phyloP scores from a whole-genome alignment of 2,329 filamentous ascomycete species.

The Fusarium compactum region DNA sequence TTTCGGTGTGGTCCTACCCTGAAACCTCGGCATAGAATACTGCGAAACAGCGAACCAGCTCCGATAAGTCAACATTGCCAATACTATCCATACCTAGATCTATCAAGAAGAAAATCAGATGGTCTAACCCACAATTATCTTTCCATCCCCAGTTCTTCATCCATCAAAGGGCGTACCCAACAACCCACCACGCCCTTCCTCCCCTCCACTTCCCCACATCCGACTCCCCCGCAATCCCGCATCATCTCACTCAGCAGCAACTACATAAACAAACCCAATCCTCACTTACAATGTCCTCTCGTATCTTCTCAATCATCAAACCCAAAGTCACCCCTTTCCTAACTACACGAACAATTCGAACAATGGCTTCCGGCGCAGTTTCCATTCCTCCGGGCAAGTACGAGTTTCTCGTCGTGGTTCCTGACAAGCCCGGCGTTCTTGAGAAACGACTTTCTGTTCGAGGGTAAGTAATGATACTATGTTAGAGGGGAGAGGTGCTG shows the following conservation, averaged over 20 bases:
- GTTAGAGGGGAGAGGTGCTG: conserved; percentile 16
- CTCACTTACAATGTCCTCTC: conserved; percentile 28
- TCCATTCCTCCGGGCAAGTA: conserved; percentile 54
- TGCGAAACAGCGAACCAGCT: background rate
- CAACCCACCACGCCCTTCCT: conserved; percentile 25
- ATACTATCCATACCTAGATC: fast-evolving
- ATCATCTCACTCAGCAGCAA: background rate
- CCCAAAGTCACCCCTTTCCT: background rate
- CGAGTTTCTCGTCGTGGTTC: conserved; percentile 77
- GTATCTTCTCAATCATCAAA: conserved; percentile 26
- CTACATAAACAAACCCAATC: conserved; percentile 16
- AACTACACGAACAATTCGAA: conserved; percentile 47
- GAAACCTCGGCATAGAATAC: background rate
- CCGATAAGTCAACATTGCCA: no score
- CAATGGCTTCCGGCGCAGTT: conserved; percentile 47
- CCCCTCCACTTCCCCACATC: conserved; percentile 24
- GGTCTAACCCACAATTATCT: background rate
- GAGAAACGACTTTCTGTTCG: conserved; percentile 73
- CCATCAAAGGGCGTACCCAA: conserved; percentile 24
- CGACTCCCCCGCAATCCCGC: conserved; percentile 22
- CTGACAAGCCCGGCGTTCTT: conserved; percentile 71
- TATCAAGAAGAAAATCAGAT: no score
- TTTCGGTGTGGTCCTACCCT: background rate
- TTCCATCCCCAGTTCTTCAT: background rate
- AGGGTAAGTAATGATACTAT: conserved; percentile 56